These are phyloP conservation scores for Termitomyces sp. DNA, from an alignment of 768 basidiomycete genomes.

Conservation along the genomic window DNA sequence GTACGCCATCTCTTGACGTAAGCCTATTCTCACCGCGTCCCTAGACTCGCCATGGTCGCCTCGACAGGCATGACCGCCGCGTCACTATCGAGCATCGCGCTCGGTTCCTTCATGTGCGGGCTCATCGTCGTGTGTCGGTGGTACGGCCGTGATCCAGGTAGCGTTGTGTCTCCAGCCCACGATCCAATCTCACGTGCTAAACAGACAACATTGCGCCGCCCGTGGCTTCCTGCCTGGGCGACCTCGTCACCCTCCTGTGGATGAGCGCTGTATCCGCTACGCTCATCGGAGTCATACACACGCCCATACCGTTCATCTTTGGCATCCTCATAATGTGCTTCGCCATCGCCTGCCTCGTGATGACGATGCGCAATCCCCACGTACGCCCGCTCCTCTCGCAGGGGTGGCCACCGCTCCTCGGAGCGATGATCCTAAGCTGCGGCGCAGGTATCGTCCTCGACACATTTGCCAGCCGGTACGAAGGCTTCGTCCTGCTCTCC, in stretches of 20 bases:
- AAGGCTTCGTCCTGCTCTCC: conserved; percentile 83
- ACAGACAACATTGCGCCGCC: conserved; percentile 95
- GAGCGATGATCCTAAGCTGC: conserved; percentile 85
- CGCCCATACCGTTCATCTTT: conserved; percentile 57
- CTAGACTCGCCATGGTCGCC: conserved; percentile 72
- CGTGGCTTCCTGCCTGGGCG: conserved; percentile 88
- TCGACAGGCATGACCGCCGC: conserved; percentile 79
- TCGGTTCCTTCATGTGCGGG: conserved; percentile 91
- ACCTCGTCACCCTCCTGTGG: conserved; percentile 84
- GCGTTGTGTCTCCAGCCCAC: conserved; percentile 5
- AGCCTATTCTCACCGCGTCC: not conserved
- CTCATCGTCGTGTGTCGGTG: conserved; percentile 76
- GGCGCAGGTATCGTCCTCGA: conserved; percentile 92
- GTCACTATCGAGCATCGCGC: conserved; percentile 65
- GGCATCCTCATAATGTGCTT: conserved; percentile 44
- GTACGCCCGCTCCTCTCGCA: conserved; percentile 70
- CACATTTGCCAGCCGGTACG: conserved; percentile 79
- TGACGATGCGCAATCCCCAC: conserved; percentile 61
- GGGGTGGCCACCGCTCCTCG: conserved; percentile 89
- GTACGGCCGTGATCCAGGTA: conserved; percentile 81
- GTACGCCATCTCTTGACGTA: not conserved
- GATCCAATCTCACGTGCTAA: not conserved
- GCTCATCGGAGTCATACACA: conserved; percentile 64
- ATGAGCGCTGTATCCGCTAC: conserved; percentile 69
- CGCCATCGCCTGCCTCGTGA: conserved; percentile 41